Evolutionary conservation across 306 rosid species (phyloP), one percentile per base, ranked within the genome.

Genomic region (Pueraria montana): DNA sequence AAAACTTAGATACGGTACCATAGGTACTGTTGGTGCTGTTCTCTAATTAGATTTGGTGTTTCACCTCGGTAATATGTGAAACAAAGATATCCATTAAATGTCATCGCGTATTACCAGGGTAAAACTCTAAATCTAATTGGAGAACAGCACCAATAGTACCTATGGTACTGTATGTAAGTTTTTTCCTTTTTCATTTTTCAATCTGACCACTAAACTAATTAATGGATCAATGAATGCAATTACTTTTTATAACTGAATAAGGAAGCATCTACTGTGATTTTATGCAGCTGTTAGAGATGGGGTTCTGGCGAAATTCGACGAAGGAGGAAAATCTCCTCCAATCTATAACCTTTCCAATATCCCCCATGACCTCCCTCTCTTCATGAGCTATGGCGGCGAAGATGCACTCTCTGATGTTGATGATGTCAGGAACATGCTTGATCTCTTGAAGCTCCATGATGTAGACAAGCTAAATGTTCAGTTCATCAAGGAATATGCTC

Each of bases 341-440:
- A 58, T 58, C 34, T 58, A 58, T 11, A 24, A 58, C 65, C 65
- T 58, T 58, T 58, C 65, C 14, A 58, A 58, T 24, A 58, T 58
- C 17, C 65, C 65, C 34, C 65, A 23, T 11, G 4, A 58, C 34
- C 32, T 58, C 32, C 65, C 65, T 58, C 65, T 58, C 32, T 58
- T 58, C 32, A 23, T 58, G 24, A 58, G 65, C 65, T 23, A 58
- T 11, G 65, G 65, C 0, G 65, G 65, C 0, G 5, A 23, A 21
- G 65, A 58, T 58, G 65, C 65, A 23, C 65, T 58, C 30, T 23
- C 65, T 11, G 32, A 58, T 24, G 65, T 58, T 21, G 1, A 0
- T 11, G 65, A 58, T 58, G 34, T 55, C 0, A 2, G 2, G 16
- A 23, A 10, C 0, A 0, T 58, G 32, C 65, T 58, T 23, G 65